Percentiles rank a stretch among this genome's conserved stretches.
These are phyloP conservation scores for Cladophialophora bantiana DNA, from an alignment of 2,329 filamentous ascomycete genomes.

Conservation along the genomic window DNA sequence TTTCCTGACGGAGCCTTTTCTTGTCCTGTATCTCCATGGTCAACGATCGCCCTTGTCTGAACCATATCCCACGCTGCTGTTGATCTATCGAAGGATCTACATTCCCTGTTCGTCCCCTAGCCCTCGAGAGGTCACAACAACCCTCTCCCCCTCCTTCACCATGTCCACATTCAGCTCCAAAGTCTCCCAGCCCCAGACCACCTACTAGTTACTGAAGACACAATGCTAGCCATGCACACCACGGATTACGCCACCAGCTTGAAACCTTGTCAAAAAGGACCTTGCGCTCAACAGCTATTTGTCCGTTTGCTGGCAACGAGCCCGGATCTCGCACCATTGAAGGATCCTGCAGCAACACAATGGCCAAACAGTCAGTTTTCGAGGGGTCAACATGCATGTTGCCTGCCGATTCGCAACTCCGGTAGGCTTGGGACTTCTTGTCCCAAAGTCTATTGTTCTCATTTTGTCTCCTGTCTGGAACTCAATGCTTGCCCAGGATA, in stretches of 20 bases:
- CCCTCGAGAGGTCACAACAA: neutral
- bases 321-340: slow-evolving; percentile 5
- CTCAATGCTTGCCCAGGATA: slow-evolving; percentile 4
- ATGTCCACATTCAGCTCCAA: slow-evolving; percentile 6
- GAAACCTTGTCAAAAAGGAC: slow-evolving; percentile 13
- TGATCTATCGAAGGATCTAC: neutral
- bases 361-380: neutral
- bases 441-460: slow-evolving; percentile 8
- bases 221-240: slow-evolving; percentile 14
- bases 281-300: slow-evolving; percentile 9
- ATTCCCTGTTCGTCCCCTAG: neutral
- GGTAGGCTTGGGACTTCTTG: slow-evolving; percentile 1
- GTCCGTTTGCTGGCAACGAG: neutral
- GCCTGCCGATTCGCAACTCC: slow-evolving; percentile 3
- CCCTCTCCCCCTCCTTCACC: neutral
- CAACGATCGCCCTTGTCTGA: neutral
- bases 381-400: slow-evolving; percentile 8
- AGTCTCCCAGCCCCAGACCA: neutral
- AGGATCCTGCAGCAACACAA: neutral
- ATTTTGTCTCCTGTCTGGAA: neutral
- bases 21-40: neutral
- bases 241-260: slow-evolving; percentile 17
- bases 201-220: slow-evolving; percentile 1
- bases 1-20: neutral
- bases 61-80: neutral